Conservation (phyloP, 306 rosid species). For the Medicago ruthenica region DNA sequence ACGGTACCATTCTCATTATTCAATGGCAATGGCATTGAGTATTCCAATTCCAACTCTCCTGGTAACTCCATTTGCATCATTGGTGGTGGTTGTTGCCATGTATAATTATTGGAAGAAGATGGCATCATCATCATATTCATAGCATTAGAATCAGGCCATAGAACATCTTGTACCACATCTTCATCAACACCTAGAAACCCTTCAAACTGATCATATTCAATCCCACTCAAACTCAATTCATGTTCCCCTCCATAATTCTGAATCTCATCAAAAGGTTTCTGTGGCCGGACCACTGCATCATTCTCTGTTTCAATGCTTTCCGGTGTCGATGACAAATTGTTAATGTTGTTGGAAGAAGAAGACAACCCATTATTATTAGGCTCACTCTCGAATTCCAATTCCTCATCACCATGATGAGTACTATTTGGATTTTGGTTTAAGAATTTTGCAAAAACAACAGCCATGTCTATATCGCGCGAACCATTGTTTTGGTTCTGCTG, state of each 20-base stretch:
- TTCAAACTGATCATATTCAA: conserved; percentile 52
- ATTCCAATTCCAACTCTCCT: conserved; percentile 36
- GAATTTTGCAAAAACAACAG: conserved; percentile 75
- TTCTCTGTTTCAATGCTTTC: conserved; percentile 37
- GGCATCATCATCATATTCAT: conserved; percentile 25
- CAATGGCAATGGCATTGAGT: conserved; percentile 40
- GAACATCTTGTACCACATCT: conserved; percentile 41
- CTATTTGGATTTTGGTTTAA: conserved; percentile 50
- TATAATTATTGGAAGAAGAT: conserved; percentile 29
- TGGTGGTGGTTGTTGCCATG: conserved; percentile 23
- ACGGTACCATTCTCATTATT: conserved; percentile 22
- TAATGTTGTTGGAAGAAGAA: conserved; percentile 30
- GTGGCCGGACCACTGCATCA: conserved; percentile 27
- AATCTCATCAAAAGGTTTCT: not conserved
- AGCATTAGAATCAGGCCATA: conserved; percentile 40
- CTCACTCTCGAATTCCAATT: conserved; percentile 22
- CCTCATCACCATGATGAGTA: conserved; percentile 5
- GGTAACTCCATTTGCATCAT: conserved; percentile 34
- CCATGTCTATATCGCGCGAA: conserved; percentile 69
- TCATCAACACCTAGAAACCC: conserved; percentile 42
- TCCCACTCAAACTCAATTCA: conserved; percentile 49
- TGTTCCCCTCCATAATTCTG: not conserved
- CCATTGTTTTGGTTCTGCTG: conserved; percentile 23
- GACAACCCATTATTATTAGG: not conserved
- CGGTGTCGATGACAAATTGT: conserved; percentile 35